Conservation (phyloP, 805 yeast species). For the Candida methanosorbosa region DNA sequence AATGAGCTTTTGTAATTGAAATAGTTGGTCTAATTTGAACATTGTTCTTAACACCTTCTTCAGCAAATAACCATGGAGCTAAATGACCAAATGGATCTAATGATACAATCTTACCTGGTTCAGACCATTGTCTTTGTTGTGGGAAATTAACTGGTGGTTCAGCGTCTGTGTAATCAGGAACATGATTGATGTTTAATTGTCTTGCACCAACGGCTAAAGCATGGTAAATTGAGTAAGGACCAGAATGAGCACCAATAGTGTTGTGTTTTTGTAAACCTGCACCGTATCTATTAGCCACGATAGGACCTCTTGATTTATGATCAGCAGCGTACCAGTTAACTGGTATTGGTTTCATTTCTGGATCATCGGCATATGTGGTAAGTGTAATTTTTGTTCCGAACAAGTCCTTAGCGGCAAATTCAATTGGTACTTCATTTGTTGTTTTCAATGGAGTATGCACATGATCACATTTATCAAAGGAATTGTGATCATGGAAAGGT, state of each 20-base stretch:
- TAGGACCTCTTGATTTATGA: constrained; percentile 44
- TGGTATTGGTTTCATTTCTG: constrained; percentile 37
- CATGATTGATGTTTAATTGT: constrained; percentile 42
- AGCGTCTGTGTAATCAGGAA: constrained; percentile 54
- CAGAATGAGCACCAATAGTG: constrained; percentile 58
- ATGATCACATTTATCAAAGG: too few species aligned
- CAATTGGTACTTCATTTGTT: constrained; percentile 10
- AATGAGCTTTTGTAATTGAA: constrained; percentile 58
- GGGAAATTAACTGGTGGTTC: constrained; percentile 51
- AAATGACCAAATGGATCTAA: constrained; percentile 63
- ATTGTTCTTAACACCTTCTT: constrained; percentile 32
- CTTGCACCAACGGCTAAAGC: constrained; percentile 57
- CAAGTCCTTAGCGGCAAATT: constrained; percentile 12
- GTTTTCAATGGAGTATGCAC: background rate
- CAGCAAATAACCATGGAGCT: constrained; percentile 50
- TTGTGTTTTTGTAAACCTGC: constrained; percentile 46
- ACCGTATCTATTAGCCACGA: constrained; percentile 43
- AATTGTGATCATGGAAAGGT: background rate
- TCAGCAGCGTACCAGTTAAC: constrained; percentile 46
- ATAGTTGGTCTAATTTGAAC: constrained; percentile 58
- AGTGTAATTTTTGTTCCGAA: constrained; percentile 29
- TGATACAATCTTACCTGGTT: constrained; percentile 47
- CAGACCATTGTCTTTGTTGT: constrained; percentile 50
- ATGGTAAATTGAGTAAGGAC: constrained; percentile 56
- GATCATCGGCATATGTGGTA: constrained; percentile 47